These are phyloP conservation scores for Lachancea sp. DNA, from an alignment of 805 yeast species.

Conservation along the genomic window DNA sequence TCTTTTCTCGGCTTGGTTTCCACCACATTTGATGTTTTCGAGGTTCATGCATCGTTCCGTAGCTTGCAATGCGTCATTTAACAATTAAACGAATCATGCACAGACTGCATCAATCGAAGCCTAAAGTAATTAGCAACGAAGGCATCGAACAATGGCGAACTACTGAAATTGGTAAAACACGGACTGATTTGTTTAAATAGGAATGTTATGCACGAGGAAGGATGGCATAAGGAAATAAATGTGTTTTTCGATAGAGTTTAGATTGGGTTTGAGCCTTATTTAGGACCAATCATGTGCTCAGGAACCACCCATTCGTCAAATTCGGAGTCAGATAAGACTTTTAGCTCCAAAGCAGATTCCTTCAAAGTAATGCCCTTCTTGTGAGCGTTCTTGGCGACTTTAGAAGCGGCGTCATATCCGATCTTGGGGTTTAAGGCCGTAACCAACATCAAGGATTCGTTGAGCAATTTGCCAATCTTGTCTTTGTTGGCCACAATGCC, in stretches of 20 bases:
- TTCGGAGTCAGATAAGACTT: constrained; percentile 75
- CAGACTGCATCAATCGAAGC: not conserved
- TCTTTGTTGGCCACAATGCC: constrained; percentile 87
- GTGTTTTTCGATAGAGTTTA: not conserved
- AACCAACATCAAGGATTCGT: constrained; percentile 95
- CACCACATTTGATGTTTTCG: too few relatives aligned
- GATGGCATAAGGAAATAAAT: not conserved
- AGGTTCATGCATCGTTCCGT: too few relatives aligned
- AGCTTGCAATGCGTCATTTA: too few relatives aligned
- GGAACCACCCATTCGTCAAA: constrained; percentile 97
- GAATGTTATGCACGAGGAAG: not conserved
- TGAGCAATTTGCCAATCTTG: constrained; percentile 79
- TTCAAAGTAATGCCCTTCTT: constrained; percentile 94
- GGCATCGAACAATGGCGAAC: not conserved
- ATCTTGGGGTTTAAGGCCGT: constrained; percentile 98
- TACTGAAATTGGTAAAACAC: not conserved
- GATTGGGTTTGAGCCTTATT: constrained; percentile 18
- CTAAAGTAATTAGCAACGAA: not conserved
- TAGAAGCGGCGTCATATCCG: constrained; percentile 95
- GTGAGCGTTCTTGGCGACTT: constrained; percentile 98
- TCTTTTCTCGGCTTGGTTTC: too few relatives aligned
- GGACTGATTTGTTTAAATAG: not conserved
- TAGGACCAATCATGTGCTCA: constrained; percentile 96
- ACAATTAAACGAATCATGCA: too few relatives aligned
- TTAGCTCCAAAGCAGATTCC: constrained; percentile 88